phyloP scores from a whole-genome alignment of 1,284 basidiomycete genomes.

The Ustilago curta region DNA sequence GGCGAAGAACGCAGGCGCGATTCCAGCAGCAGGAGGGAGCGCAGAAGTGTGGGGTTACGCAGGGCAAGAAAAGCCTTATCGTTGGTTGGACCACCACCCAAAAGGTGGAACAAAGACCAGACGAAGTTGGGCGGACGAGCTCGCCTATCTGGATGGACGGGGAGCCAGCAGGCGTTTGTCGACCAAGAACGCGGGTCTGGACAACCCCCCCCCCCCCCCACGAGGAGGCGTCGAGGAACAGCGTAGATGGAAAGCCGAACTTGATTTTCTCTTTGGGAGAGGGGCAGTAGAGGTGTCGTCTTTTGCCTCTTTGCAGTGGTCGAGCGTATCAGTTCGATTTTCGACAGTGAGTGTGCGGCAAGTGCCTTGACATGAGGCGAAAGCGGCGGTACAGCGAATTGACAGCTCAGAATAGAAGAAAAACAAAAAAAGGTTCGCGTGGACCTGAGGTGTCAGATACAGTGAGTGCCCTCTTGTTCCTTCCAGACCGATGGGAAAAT shows the following conservation, averaged over 20 bases:
- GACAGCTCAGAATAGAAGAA: too few relatives aligned
- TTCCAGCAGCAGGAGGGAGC: too few relatives aligned
- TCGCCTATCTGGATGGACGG: conserved; percentile 10
- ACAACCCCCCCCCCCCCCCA: neutral
- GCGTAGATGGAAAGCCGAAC: neutral
- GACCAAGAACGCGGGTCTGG: neutral
- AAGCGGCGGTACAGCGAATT: neutral
- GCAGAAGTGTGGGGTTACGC: conserved; percentile 20
- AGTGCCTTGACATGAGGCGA: too few relatives aligned
- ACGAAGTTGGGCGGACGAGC: neutral
- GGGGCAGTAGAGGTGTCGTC: too few relatives aligned
- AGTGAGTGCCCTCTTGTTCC: too few relatives aligned
- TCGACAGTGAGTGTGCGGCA: too few relatives aligned
- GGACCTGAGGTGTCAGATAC: conserved; percentile 1
- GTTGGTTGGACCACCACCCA: too few relatives aligned
- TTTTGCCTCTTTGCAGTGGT: too few relatives aligned
- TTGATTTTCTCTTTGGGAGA: neutral
- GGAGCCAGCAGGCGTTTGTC: neutral
- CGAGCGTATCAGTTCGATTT: too few relatives aligned
- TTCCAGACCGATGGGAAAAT: conserved; percentile 1
- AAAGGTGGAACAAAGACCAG: neutral
- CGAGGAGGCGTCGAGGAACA: too few relatives aligned
- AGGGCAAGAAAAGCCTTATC: conserved; percentile 18
- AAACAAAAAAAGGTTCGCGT: conserved; percentile 13
- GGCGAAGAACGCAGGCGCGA: neutral